A percentile compares a stretch with the other conserved stretches of the same genome.
phyloP scores from a whole-genome alignment of 176 grass and related monocot genomes.

The Zoysia pacifica region DNA sequence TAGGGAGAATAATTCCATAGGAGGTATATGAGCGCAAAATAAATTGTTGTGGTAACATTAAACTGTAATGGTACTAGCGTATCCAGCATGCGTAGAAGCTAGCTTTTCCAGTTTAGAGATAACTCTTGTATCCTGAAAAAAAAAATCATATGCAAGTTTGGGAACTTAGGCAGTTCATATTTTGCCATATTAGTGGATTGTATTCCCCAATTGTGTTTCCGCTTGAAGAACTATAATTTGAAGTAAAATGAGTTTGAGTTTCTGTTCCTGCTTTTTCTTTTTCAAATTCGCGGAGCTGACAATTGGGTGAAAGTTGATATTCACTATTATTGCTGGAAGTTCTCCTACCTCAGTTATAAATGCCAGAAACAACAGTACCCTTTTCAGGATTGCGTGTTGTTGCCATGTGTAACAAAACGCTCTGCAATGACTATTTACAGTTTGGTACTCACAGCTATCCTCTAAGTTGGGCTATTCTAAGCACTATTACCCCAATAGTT shows the following conservation, averaged over 20 bases:
- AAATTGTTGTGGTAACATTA: neutral
- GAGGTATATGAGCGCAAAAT: conserved; percentile 13
- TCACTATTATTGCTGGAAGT: neutral
- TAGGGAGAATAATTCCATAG: neutral
- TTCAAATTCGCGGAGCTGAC: neutral
- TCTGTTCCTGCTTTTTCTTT: too few relatives aligned
- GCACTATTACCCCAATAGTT: neutral
- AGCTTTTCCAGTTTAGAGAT: conserved; percentile 1
- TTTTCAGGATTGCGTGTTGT: conserved; percentile 3
- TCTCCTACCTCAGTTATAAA: neutral
- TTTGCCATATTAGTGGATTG: neutral
- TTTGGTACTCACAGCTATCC: neutral
- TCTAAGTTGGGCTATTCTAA: neutral
- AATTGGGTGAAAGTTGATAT: neutral
- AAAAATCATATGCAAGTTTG: neutral
- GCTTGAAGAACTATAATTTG: too few relatives aligned
- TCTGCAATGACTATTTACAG: neutral
- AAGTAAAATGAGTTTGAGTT: too few relatives aligned
- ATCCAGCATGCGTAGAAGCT: neutral
- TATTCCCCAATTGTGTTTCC: neutral
- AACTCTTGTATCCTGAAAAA: neutral
- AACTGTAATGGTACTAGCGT: neutral
- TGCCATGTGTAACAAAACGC: neutral
- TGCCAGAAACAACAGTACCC: neutral
- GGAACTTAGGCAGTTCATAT: neutral